These are phyloP conservation scores for Aspergillus heteromorphus DNA, from an alignment of 495 filamentous ascomycete genomes.

Conservation along the genomic window DNA sequence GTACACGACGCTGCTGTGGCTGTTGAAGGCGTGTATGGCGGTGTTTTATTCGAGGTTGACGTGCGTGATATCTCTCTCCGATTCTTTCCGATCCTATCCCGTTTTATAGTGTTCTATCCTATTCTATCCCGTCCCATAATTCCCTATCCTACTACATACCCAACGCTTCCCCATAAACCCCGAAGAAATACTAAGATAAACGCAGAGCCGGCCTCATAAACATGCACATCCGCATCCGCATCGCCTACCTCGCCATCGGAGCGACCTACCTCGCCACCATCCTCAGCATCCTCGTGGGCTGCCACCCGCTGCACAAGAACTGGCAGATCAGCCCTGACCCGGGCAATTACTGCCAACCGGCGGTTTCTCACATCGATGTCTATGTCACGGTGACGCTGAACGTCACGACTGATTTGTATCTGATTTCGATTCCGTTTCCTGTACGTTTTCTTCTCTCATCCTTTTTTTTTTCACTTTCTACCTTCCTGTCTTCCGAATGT, in stretches of 20 bases:
- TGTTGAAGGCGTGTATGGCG: constrained; percentile 54
- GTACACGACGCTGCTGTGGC: constrained; percentile 54
- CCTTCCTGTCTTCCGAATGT: too few relatives aligned
- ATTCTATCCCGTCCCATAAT: too few relatives aligned
- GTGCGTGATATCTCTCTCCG: too few relatives aligned
- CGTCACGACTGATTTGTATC: constrained; percentile 49
- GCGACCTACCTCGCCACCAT: constrained; percentile 50
- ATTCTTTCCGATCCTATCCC: too few relatives aligned
- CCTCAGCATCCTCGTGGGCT: constrained; percentile 49
- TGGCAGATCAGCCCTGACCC: constrained; percentile 57
- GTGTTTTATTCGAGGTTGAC: constrained; percentile 59
- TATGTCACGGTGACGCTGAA: constrained; percentile 47
- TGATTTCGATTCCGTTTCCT: constrained; percentile 52
- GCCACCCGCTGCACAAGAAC: constrained; percentile 47
- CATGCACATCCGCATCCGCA: constrained; percentile 44
- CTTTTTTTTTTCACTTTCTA: too few relatives aligned
- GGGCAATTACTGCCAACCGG: constrained; percentile 47
- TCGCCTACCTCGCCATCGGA: constrained; percentile 48
- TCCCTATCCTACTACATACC: too few relatives aligned
- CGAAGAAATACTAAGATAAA: constrained; percentile 4
- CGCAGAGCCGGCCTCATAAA: constrained; percentile 42
- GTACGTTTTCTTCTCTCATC: too few relatives aligned
- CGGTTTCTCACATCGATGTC: constrained; percentile 43
- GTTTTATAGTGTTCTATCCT: too few relatives aligned
- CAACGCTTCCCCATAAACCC: neutral